A percentile compares a stretch with the other conserved stretches of the same genome.
These are phyloP conservation scores for Rhodotorula paludigena DNA, from an alignment of 768 basidiomycete genomes.

Conservation along the genomic window DNA sequence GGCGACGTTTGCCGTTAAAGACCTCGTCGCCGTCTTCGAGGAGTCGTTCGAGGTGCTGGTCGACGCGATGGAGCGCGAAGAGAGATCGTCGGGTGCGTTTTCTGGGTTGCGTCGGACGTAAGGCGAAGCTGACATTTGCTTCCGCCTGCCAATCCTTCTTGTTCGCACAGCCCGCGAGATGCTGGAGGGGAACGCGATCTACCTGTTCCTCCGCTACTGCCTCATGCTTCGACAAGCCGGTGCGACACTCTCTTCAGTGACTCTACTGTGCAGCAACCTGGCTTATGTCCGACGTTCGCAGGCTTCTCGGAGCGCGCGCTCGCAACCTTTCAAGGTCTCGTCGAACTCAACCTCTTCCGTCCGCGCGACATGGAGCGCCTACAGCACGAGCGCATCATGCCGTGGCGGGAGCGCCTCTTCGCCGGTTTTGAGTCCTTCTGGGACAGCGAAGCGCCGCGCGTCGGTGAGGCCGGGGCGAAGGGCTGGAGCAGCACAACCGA, in stretches of 20 bases:
- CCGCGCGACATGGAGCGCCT: slow-evolving; percentile 28
- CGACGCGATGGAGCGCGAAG: slow-evolving; percentile 9
- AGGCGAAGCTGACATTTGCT: slow-evolving; percentile 15
- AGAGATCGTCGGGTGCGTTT: neutral
- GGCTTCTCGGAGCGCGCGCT: slow-evolving; percentile 48
- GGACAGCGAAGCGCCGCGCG: slow-evolving; percentile 48
- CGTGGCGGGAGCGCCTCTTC: slow-evolving; percentile 33
- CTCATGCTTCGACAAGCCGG: slow-evolving; percentile 48
- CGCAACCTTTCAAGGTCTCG: slow-evolving; percentile 48
- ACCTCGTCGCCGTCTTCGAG: slow-evolving; percentile 45
- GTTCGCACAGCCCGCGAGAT: slow-evolving; percentile 34
- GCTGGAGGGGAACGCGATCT: slow-evolving; percentile 48
- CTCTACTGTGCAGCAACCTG: too few relatives aligned
- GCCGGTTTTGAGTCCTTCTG: slow-evolving; percentile 47
- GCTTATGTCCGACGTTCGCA: slow-evolving; percentile 13
- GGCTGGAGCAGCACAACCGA: slow-evolving; percentile 45
- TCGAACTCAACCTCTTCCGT: slow-evolving; percentile 50
- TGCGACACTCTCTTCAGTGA: slow-evolving; percentile 23
- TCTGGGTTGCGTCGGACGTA: too few relatives aligned
- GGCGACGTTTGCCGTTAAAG: slow-evolving; percentile 43
- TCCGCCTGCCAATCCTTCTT: neutral
- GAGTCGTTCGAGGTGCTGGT: slow-evolving; percentile 43
- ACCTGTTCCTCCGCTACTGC: slow-evolving; percentile 46
- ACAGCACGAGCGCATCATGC: slow-evolving; percentile 10
- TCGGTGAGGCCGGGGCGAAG: slow-evolving; percentile 46